Conservation (phyloP, 257 asterid genomes). For the Linderniella brevidens region DNA sequence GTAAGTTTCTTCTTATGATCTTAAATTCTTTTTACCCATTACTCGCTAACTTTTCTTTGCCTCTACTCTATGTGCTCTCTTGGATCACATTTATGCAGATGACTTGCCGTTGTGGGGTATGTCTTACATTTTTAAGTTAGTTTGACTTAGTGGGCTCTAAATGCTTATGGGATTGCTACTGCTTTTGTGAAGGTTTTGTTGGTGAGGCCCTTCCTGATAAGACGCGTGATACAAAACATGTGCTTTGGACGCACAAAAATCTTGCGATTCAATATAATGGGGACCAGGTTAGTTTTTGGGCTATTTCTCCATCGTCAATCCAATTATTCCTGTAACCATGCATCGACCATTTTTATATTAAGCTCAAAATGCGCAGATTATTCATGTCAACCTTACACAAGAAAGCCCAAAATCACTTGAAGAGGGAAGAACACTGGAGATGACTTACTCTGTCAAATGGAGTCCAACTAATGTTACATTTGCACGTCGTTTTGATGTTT, state of each 20-base stretch:
- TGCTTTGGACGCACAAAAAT: slow-evolving; percentile 45
- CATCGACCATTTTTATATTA: background rate
- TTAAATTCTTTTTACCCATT: background rate
- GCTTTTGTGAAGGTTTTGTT: slow-evolving; percentile 28
- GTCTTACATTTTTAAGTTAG: slow-evolving; percentile 5
- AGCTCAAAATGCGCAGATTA: slow-evolving; percentile 40
- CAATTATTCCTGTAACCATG: too few species aligned
- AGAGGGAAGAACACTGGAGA: slow-evolving; percentile 50
- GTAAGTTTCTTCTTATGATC: too few species aligned
- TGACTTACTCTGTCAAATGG: slow-evolving; percentile 96
- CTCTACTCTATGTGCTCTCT: slow-evolving; percentile 12
- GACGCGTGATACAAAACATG: slow-evolving; percentile 29
- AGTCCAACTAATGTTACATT: slow-evolving; percentile 56
- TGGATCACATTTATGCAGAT: slow-evolving; percentile 37
- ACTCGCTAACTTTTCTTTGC: slow-evolving; percentile 18
- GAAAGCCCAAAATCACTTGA: slow-evolving; percentile 71
- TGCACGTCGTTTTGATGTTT: slow-evolving; percentile 92
- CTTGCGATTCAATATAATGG: slow-evolving; percentile 34
- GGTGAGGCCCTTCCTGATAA: slow-evolving; percentile 46
- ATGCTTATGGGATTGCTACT: slow-evolving; percentile 7
- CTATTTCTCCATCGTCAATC: background rate
- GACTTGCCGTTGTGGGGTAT: slow-evolving; percentile 98
- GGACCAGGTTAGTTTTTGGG: background rate
- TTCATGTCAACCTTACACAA: slow-evolving; percentile 91
- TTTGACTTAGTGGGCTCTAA: background rate